Evolutionary conservation across 2,329 filamentous ascomycete species (phyloP).

Genomic region (Bipolaris victoriae): DNA sequence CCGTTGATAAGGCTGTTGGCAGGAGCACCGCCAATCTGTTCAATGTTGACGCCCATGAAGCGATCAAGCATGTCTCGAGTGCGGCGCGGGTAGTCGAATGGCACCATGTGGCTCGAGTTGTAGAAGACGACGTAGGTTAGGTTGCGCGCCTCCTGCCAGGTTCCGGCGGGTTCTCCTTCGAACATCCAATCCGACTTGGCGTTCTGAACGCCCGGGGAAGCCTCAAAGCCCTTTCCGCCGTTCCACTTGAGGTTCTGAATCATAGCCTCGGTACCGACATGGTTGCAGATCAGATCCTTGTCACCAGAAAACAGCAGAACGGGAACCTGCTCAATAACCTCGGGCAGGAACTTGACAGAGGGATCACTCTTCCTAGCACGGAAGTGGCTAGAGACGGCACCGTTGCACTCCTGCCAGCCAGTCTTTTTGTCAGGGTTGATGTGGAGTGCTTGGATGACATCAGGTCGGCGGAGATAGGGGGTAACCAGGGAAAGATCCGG

Average conservation of each 20-base stretch:
- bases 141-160: constrained; percentile 94
- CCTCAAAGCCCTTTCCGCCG: constrained; percentile 87
- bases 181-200: constrained; percentile 95
- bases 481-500: constrained; percentile 79
- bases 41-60: constrained; percentile 92
- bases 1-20: constrained; percentile 83
- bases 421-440: constrained; percentile 80
- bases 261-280: constrained; percentile 88
- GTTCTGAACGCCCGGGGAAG: constrained; percentile 84
- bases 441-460: constrained; percentile 81
- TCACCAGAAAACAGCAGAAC: constrained; percentile 91
- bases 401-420: constrained; percentile 91
- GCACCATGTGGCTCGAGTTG: constrained; percentile 98
- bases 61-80: constrained; percentile 96
- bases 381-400: constrained; percentile 77
- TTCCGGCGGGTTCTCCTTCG: constrained; percentile 83
- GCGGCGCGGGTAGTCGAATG: constrained; percentile 86
- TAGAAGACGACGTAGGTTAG: constrained; percentile 95
- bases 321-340: constrained; percentile 75
- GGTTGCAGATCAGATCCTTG: constrained; percentile 95
- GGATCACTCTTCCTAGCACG: constrained; percentile 72
- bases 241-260: constrained; percentile 93
- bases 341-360: constrained; percentile 75
- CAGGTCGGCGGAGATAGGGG: constrained; percentile 82
- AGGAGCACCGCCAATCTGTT: constrained; percentile 79